These are phyloP conservation scores for Phytophthora palmivora DNA, from an alignment of 352 stramenopile species.

Conservation along the genomic window DNA sequence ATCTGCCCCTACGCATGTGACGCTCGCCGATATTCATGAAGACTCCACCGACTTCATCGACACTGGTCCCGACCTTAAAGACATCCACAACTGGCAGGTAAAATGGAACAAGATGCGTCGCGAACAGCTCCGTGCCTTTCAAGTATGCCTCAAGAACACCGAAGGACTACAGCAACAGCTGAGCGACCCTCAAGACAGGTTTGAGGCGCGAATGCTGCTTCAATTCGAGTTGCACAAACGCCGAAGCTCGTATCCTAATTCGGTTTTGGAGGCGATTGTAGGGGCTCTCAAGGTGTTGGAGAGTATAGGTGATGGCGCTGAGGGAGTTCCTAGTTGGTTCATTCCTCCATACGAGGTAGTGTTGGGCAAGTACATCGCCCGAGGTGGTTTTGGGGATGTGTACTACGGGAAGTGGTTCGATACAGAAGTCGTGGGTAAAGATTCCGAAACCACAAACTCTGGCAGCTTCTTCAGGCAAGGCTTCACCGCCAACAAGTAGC, in stretches of 20 bases:
- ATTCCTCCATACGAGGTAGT: conserved; percentile 37
- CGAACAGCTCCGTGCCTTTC: conserved; percentile 31
- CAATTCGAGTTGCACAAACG: conserved; percentile 39
- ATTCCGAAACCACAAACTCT: conserved; percentile 19
- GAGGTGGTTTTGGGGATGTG: conserved; percentile 32
- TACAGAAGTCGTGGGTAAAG: conserved; percentile 41
- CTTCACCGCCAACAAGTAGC: conserved; percentile 7
- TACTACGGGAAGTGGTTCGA: conserved; percentile 40
- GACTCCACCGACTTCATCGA: conserved; percentile 17
- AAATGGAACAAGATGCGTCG: conserved; percentile 29
- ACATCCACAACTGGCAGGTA: conserved; percentile 27
- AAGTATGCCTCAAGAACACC: conserved; percentile 20
- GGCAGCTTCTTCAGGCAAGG: conserved; percentile 1
- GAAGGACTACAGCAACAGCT: conserved; percentile 20
- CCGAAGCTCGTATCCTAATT: conserved; percentile 30
- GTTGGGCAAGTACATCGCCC: conserved; percentile 18
- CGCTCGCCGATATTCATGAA: conserved; percentile 25
- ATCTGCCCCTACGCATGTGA: conserved; percentile 12
- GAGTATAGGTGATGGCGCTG: conserved; percentile 3
- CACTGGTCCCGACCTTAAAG: background rate
- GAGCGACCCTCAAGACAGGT: conserved; percentile 10
- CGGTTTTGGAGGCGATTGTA: conserved; percentile 25
- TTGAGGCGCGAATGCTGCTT: conserved; percentile 34
- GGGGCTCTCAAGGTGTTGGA: conserved; percentile 20
- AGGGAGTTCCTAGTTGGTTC: conserved; percentile 39